Base-by-base conservation (phyloP, 106 monocot species). In the Allium fistulosum region DNA sequence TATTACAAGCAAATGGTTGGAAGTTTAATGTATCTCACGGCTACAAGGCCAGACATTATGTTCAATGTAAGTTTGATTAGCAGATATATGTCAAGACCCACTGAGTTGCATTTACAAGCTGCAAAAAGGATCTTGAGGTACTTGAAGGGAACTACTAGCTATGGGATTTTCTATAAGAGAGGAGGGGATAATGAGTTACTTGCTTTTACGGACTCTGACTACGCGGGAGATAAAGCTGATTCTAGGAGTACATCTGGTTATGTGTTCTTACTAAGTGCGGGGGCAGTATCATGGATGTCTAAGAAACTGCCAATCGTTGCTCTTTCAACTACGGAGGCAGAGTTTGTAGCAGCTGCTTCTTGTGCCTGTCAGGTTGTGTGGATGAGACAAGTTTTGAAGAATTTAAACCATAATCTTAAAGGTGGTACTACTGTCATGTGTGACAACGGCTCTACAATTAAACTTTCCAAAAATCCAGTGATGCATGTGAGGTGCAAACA, bases 11-110 rank as follows among this genome's bases (percentile, higher is more conserved):
- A 61, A 26, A 61, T 61, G 1, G 64, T 65, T 12, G 64, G 64
- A 65, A 28, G 64, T 46, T 47, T 65, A 10, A 46, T 65, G 45
- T 65, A 65, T 65, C 64, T 65, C 11, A 65, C 64, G 9, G 45
- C 45, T 37, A 65, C 27, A 46, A 1, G 64, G 18, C 22, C 64
- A 46, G 64, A 65, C 13, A 28, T 65, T 9, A 65, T 65, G 64
- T 45, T 28, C 48, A 45, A 0, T 65, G 64, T 65, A 47, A 65
- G 64, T 45, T 37, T 65, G 37, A 45, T 65, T 11, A 65, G 64
- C 64, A 26, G 64, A 47, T 65, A 46, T 47, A 65, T 65, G 64
- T 16, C 37, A 47, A 49, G 4, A 46, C 65, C 65, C 0, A 65
- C 37, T 46, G 0, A 65, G 49, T 13, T 11, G n/a, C 1, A 65